Base-by-base conservation (phyloP, 75 land plant genomes). In the Sequoiadendron giganteum region DNA sequence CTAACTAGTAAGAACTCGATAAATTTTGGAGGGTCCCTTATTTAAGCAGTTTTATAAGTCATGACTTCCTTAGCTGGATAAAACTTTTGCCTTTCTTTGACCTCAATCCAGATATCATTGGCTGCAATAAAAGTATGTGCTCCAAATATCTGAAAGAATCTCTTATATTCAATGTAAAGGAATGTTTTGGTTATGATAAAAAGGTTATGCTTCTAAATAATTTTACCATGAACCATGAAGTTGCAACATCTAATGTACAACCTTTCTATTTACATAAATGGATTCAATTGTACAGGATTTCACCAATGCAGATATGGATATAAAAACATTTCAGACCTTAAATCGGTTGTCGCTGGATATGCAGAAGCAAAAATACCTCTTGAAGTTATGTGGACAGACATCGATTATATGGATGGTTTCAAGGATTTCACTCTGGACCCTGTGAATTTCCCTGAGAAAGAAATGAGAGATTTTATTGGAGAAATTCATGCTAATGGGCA, bases 331-430 rank as follows among this genome's bases (percentile, higher is more conserved):
- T 79, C 85, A 28, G 85, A 48, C 15, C 30, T 95, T 14, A 93
- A 94, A 36, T 86, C 85, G 9, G 97, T 96, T 72, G 95, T 94
- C 32, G 92, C 92, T 36, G 90, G 90, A 30, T 96, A 95, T 88
- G 87, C 89, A 61, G 88, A 87, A 79, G 95, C 91, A 10, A 38
- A 79, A 30, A 91, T 96, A 21, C 97, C 97, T 25, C 92, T 96
- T 14, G 97, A 96, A 86, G 92, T 91, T 36, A 96, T 96, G 86
- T 96, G 97, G 97, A 91, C 93, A 21, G 96, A 96, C 85, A 95
- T 96, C 88, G 97, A 96, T 86, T 92, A 96, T 92, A 96, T 96
- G 97, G 95, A 96, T 87, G 86, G 19, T 10, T 93, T 85, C 90
- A 95, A 90, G 86, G 97, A 95, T 88, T 96, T 96, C 90, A 94